Evolutionary conservation across 164 flowering plant species (phyloP), one percentile per base, ranked within the genome.

Genomic region (Litsea cubeba): DNA sequence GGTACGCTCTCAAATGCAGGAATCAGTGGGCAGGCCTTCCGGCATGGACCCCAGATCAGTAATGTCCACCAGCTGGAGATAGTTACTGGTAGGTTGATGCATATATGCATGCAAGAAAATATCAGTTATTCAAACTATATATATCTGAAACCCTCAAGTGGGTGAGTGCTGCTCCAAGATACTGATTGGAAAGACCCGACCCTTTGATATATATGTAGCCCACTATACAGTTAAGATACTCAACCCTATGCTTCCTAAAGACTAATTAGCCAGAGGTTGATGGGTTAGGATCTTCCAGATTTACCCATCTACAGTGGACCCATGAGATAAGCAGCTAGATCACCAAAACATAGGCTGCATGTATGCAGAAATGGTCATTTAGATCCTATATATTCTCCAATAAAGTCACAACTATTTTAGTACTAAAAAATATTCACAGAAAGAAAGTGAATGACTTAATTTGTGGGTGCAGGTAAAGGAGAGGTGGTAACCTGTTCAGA

Each of bases 1-100:
- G 98, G 98, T 17, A 94, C 97, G 51, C 77, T 94, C 69, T 94
- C 98, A 2, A 90, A 94, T 79, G 98, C 95, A 10, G 98, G 98
- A 67, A 82, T 95, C 28, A 95, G 98, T 63, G 98, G 98, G 15
- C 98, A 94, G 78, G 93, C 98, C 26, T 92, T 94, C 77, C 75
- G 78, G 50, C 88, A 94, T 62, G 97, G 98, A 26, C 98, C 98
- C 12, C 97, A 95, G 80, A 93, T 95, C 74, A 85, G 84, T 78
- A 95, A 95, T 77, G 93, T 93, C 74, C 71, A 89, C 76, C 91
- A 88, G 84, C 83, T 95, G 46, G 91, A 95, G 71, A 91, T 95
- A 75, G 95, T 93, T 68, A 95, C 99, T 81, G 99, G 98, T 93
- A 74, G 40, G 72, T 78, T 50, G 25, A 17, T 49, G 20, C 67